Evolutionary conservation across 129 eudicot species (phyloP).

Genomic region (Tagetes erecta): DNA sequence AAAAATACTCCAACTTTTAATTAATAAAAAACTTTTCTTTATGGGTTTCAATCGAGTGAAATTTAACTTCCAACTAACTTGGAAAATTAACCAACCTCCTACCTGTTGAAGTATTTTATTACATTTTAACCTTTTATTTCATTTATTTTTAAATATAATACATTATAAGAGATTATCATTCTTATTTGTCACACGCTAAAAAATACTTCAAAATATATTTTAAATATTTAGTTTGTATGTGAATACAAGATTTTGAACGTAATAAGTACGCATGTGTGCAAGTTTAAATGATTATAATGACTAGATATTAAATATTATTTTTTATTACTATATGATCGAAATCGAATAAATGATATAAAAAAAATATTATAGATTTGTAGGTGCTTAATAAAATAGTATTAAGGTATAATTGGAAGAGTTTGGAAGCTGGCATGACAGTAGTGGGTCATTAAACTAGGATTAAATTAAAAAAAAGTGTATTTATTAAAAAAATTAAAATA

Average conservation of each 20-base stretch:
- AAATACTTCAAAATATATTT: background rate
- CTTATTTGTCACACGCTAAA: too few relatives aligned
- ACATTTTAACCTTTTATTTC: background rate
- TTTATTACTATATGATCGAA: background rate
- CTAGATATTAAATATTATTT: background rate
- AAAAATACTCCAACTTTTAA: background rate
- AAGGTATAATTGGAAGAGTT: slow-evolving; percentile 15
- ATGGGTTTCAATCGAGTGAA: slow-evolving; percentile 11
- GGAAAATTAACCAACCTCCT: slow-evolving; percentile 10
- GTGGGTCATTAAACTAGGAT: background rate
- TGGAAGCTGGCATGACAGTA: slow-evolving; percentile 21
- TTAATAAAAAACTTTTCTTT: background rate
- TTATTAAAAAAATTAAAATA: slow-evolving; percentile 3
- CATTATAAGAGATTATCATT: background rate
- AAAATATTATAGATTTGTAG: background rate
- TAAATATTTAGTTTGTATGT: background rate
- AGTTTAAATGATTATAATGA: background rate
- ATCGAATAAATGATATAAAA: background rate
- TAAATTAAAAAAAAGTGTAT: background rate
- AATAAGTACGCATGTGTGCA: background rate
- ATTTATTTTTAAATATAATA: background rate
- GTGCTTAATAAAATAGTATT: background rate
- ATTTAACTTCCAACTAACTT: slow-evolving; percentile 9
- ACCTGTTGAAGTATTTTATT: background rate
- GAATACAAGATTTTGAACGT: background rate